Conservation (phyloP, 2,329 filamentous ascomycete species). For the Claviceps spartinae region DNA sequence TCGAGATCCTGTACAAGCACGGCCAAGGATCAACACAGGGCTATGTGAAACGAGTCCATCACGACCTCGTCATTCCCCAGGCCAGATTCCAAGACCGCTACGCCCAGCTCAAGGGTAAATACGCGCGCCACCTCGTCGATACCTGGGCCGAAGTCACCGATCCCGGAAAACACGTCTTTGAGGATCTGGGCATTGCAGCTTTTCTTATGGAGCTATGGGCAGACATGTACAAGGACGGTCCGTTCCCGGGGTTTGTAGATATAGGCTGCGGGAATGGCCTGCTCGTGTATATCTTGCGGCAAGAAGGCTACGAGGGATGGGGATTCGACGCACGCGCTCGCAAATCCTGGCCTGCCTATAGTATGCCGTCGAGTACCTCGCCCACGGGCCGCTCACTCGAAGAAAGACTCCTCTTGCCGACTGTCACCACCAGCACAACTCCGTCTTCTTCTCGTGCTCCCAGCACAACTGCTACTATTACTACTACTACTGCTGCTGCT, state of each 20-base stretch:
- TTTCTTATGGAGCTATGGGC: conserved; percentile 88
- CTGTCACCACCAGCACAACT: conserved; percentile 15
- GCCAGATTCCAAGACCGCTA: conserved; percentile 72
- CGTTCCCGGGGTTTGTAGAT: conserved; percentile 84
- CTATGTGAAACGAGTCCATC: conserved; percentile 70
- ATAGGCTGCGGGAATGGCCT: conserved; percentile 93
- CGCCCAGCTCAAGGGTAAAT: conserved; percentile 60
- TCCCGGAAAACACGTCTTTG: conserved; percentile 84
- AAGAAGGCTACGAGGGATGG: conserved; percentile 74
- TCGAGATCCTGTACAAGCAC: conserved; percentile 60
- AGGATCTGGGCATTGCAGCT: conserved; percentile 80
- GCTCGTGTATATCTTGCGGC: conserved; percentile 66
- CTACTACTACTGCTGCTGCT: no score
- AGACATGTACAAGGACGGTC: conserved; percentile 52
- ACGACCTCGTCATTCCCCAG: conserved; percentile 70
- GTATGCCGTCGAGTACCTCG: conserved; percentile 12
- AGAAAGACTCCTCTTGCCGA: conserved; percentile 36
- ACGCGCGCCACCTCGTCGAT: conserved; percentile 58
- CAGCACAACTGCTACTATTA: no score
- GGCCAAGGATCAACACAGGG: conserved; percentile 50
- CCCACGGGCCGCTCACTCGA: conserved; percentile 24
- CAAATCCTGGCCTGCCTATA: conserved; percentile 74
- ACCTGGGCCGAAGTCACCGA: conserved; percentile 80
- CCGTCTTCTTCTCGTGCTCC: background rate
- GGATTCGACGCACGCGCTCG: conserved; percentile 82